Base-by-base conservation (phyloP, 2,329 filamentous ascomycete species). In the Daldinia sp. region DNA sequence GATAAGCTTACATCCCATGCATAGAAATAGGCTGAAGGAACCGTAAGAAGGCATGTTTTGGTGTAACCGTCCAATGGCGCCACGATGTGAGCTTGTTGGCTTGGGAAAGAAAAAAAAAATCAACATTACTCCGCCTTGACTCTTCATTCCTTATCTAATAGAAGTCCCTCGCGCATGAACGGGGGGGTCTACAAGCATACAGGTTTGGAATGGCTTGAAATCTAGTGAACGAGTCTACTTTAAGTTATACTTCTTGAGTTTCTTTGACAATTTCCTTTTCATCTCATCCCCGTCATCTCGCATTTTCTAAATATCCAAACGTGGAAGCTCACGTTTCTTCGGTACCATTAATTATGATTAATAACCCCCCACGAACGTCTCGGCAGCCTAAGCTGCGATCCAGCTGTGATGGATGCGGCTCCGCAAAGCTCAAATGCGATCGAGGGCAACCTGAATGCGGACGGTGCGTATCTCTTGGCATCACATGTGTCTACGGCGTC, bases 401-500 rank as follows among this genome's bases (percentile, higher is more conserved):
- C 18, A 72, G 69, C 41, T 72, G 69, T 26, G 64, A 72, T 41
- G 67, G 53, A 4, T 72, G 69, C 41, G 69, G 69, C 26, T 35
- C 54, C 2, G 68, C 65, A 28, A 71, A 71, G 55, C 42, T 68
- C 30, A 71, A 68, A 60, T 71, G 68, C n/a, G 65, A 68, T 50
- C 61, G 65, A n/a, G 42, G 42, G 37, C 68, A 66, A 15, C 68
- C 68, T 6, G 50, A 58, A 30, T 71, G 68, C 26, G 59, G 58
- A 23, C 58, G 68, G 7, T 71, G 68, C n/a, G 18, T 56, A 4
- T 59, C 61, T 23, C 62, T 59, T 35, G 50, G 60, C 39, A 37
- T 56, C 4, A 2, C 35, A 26, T 75, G 74, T 57, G 63, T 74
- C 50, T 75, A 75, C 55, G 74, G 74, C 2, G 53, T 75, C 15